Evolutionary conservation across 1,284 basidiomycete species (phyloP).

Genomic region (Boletellus dicymbophilus): DNA sequence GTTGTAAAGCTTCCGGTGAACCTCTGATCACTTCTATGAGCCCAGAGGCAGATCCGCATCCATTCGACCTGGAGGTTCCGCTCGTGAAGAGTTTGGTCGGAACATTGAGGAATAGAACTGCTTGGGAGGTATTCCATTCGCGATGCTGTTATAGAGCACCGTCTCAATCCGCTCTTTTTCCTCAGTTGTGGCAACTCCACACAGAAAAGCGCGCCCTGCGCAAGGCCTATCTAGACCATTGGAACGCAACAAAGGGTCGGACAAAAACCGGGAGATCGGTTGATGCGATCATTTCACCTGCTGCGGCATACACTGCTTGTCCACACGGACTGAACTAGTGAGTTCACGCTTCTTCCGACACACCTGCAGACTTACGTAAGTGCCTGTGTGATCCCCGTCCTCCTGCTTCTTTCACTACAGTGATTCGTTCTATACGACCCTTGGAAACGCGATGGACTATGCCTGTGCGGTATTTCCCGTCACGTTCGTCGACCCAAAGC

Average conservation of each 20-base stretch:
- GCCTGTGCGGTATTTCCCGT: constrained; percentile 69
- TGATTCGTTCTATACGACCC: constrained; percentile 52
- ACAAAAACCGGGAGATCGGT: constrained; percentile 65
- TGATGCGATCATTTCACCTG: constrained; percentile 64
- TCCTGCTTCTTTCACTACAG: constrained; percentile 34
- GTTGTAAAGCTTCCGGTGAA: constrained; percentile 47
- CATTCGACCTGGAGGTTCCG: constrained; percentile 22
- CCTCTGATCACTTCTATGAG: constrained; percentile 54
- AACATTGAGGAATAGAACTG: constrained; percentile 17
- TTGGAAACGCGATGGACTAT: constrained; percentile 75
- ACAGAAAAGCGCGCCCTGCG: constrained; percentile 48
- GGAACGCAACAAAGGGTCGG: constrained; percentile 48
- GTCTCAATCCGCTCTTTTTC: constrained; percentile 16
- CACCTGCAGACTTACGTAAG: background rate
- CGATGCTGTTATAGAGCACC: background rate
- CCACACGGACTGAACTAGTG: constrained; percentile 57
- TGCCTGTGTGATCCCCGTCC: constrained; percentile 2
- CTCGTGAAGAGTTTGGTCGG: constrained; percentile 28
- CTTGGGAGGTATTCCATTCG: constrained; percentile 25
- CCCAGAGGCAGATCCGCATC: constrained; percentile 33
- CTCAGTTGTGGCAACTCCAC: constrained; percentile 57
- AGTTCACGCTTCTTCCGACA: constrained; percentile 21
- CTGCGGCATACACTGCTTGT: constrained; percentile 53
- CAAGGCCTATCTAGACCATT: constrained; percentile 56
- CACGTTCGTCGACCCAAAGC: constrained; percentile 51